Evolutionary conservation across 2,329 filamentous ascomycete genomes (phyloP).

Genomic region (Leptographium galeiforme): DNA sequence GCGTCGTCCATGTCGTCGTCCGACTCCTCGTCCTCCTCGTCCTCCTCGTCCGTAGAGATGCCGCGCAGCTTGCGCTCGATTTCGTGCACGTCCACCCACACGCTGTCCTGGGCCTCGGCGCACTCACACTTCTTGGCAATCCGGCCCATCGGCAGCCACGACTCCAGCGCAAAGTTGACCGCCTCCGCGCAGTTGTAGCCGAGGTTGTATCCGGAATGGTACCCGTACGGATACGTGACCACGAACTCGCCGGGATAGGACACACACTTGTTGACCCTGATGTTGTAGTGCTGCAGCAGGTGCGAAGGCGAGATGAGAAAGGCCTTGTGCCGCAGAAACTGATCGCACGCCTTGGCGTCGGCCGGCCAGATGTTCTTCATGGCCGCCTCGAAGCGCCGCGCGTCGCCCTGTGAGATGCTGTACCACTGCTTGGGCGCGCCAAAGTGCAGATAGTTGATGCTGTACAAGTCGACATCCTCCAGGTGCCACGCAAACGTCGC

Average conservation of each 20-base stretch:
- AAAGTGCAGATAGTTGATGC: constrained; percentile 99
- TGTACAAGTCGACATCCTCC: constrained; percentile 97
- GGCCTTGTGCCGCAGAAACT: constrained; percentile 94
- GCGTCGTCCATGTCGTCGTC: constrained; percentile 48
- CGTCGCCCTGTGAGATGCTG: constrained; percentile 92
- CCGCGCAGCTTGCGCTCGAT: constrained; percentile 89
- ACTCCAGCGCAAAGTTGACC: constrained; percentile 92
- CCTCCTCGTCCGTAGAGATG: constrained; percentile 74
- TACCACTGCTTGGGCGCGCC: constrained; percentile 99
- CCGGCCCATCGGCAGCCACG: constrained; percentile 88
- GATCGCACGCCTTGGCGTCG: constrained; percentile 88
- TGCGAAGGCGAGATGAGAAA: constrained; percentile 90
- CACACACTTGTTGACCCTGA: constrained; percentile 90
- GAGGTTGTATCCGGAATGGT: constrained; percentile 94
- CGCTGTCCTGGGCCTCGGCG: constrained; percentile 86
- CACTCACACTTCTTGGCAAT: constrained; percentile 96
- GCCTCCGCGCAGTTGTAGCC: constrained; percentile 98
- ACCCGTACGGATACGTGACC: constrained; percentile 95
- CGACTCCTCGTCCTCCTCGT: constrained; percentile 52
- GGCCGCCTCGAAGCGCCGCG: constrained; percentile 78
- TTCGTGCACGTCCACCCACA: constrained; percentile 94
- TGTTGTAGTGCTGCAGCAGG: constrained; percentile 76
- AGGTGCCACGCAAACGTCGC: constrained; percentile 98
- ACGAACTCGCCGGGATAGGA: constrained; percentile 97
- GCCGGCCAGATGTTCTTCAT: constrained; percentile 94